phyloP scores from a whole-genome alignment of 306 rosid species.

The Cucumis cinereus region DNA sequence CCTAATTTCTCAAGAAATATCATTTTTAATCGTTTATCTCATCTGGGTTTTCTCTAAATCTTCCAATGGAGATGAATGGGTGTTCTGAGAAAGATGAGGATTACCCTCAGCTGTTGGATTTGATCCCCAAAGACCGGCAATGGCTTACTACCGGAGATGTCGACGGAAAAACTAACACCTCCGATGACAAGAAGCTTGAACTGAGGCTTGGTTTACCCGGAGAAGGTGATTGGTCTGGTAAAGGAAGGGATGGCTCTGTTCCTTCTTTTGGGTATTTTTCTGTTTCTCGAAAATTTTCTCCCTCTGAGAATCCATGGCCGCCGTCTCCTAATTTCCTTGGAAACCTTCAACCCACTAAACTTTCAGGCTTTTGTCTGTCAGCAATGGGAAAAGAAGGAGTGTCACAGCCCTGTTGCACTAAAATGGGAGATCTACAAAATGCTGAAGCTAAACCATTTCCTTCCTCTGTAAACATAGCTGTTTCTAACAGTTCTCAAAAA shows the following conservation, averaged over 20 bases:
- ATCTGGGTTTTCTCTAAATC: background rate
- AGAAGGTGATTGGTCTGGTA: constrained; percentile 40
- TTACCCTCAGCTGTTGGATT: constrained; percentile 53
- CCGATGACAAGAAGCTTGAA: constrained; percentile 63
- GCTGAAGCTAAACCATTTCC: constrained; percentile 37
- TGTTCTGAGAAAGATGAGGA: constrained; percentile 40
- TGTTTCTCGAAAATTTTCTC: constrained; percentile 13
- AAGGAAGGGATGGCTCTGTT: constrained; percentile 31
- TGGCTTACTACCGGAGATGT: constrained; percentile 32
- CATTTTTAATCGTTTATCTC: background rate
- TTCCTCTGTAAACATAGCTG: constrained; percentile 42
- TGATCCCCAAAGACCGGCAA: constrained; percentile 44
- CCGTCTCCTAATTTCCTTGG: constrained; percentile 16
- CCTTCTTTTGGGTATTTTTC: constrained; percentile 42
- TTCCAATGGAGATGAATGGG: constrained; percentile 31
- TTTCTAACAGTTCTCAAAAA: constrained; percentile 77
- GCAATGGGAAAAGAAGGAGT: background rate
- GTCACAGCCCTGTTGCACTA: constrained; percentile 14
- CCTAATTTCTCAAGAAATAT: background rate
- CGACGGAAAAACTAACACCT: constrained; percentile 25
- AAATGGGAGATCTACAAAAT: constrained; percentile 41
- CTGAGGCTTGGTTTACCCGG: constrained; percentile 92
- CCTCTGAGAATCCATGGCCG: constrained; percentile 33
- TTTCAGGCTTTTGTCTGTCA: constrained; percentile 3
- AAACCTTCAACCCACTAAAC: constrained; percentile 14